Evolutionary conservation across 495 filamentous ascomycete species (phyloP), one percentile per base, ranked within the genome.

Genomic region (Bathelium albidoporum): DNA sequence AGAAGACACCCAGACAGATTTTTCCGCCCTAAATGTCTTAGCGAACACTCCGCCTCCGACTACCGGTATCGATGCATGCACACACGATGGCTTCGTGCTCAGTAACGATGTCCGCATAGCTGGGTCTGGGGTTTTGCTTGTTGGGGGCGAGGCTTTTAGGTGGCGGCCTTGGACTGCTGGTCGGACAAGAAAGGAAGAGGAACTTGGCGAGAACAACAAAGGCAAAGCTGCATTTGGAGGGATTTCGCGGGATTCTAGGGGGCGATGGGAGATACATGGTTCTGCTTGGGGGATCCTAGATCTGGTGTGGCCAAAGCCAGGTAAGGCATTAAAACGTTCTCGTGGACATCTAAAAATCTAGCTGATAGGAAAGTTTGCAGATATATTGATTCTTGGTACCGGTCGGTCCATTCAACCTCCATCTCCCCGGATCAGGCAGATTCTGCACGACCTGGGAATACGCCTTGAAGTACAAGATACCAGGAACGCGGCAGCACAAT

Each of bases 391-490:
- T 64, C 70, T 99, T 22, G 94, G 95, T 0, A 78, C 94, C 18
- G 94, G 94, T n/a, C 80, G 79, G 3, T 77, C 79, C 18, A 88
- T 91, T 39, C 74, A 84, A 58, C 90, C 91, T 2, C 69, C 97
- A 7, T 85, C 87, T n/a, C 87, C 89, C 1, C 80, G 83, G 65
- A 88, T 88, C 59, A 83, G 88, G 67, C 77, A 79, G 64, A 77
- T 82, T 65, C 85, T 99, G 61, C 87, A 85, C 68, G 81, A 81
- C 26, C 66, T 97, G 62, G 94, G 94, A 0, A 87, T 99, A 63
- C 80, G 89, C 64, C 77, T 97, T 31, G 94, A 99, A 69, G 81
- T 97, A 14, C 82, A 89, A 73, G 94, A 97, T 78, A 99, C 94
- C 39, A 79, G 90, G 63, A 97, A 97, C 77, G 94, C 94, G 24